A percentile compares a stretch with the other conserved stretches of the same genome.
Conservation (phyloP, 2,329 filamentous ascomycete species). For the Fusarium haematococcum region DNA sequence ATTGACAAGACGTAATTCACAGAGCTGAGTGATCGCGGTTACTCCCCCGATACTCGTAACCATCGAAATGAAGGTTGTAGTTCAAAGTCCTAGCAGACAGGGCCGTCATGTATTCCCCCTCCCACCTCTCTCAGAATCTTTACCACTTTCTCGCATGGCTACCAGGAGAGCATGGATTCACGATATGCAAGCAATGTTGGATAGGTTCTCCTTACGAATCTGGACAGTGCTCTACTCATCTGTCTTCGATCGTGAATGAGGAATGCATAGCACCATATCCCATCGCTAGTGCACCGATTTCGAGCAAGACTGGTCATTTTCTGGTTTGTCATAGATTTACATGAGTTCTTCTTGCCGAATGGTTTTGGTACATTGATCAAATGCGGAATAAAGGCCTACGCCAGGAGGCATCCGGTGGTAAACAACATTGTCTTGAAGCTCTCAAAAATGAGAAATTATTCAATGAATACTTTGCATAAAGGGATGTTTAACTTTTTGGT, state of each 20-base stretch:
- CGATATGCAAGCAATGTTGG: accelerated
- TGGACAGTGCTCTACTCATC: neutral
- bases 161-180: accelerated
- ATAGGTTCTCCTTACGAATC: neutral
- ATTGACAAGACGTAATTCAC: neutral
- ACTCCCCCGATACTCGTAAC: neutral
- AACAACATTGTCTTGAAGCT: no score
- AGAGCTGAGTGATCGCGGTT: neutral
- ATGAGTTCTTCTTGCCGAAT: neutral
- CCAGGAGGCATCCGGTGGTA: neutral
- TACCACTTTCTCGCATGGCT: neutral
- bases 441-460: no score
- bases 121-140: neutral
- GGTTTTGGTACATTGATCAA: neutral
- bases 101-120: neutral
- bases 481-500: no score
- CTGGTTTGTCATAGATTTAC: neutral
- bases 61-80: neutral
- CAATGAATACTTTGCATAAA: no score
- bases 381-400: neutral
- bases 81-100: neutral
- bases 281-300: neutral
- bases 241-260: neutral
- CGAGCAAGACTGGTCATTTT: neutral
- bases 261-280: neutral